Conservation (phyloP, 148 eudicot genomes). For the Salicornia ramosissima region DNA sequence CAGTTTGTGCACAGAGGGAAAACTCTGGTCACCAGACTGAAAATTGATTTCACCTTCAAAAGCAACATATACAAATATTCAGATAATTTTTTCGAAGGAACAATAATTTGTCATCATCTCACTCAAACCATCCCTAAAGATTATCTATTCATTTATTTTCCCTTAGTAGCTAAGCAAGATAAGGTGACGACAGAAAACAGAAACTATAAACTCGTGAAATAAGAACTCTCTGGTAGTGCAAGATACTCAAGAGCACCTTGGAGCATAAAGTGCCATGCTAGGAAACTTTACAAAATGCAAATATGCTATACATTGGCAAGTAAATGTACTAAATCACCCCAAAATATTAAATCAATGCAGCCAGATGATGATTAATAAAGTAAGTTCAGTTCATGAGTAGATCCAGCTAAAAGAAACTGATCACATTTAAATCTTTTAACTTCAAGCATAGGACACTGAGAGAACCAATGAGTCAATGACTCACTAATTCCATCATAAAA, state of each 20-base stretch:
- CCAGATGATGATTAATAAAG: not conserved
- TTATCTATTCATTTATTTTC: not conserved
- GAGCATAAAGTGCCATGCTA: no score
- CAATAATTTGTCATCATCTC: not conserved
- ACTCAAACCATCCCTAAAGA: no score
- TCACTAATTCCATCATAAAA: not conserved
- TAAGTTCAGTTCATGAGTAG: not conserved
- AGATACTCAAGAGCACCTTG: no score
- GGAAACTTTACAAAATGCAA: no score
- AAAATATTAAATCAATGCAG: conserved; percentile 7
- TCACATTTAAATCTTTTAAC: not conserved
- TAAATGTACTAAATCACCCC: not conserved
- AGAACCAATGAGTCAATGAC: not conserved
- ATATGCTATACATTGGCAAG: no score
- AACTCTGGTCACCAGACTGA: conserved; percentile 21
- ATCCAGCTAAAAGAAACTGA: not conserved
- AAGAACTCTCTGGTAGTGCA: no score
- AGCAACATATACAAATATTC: not conserved
- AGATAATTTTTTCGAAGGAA: not conserved
- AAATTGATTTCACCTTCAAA: conserved; percentile 24
- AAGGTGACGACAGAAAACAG: not conserved
- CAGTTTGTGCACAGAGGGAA: conserved; percentile 16
- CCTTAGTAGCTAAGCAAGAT: not conserved
- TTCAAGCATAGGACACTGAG: not conserved
- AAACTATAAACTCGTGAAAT: no score